Conservation (phyloP, 352 stramenopile genomes). For the Pythium oligandrum region DNA sequence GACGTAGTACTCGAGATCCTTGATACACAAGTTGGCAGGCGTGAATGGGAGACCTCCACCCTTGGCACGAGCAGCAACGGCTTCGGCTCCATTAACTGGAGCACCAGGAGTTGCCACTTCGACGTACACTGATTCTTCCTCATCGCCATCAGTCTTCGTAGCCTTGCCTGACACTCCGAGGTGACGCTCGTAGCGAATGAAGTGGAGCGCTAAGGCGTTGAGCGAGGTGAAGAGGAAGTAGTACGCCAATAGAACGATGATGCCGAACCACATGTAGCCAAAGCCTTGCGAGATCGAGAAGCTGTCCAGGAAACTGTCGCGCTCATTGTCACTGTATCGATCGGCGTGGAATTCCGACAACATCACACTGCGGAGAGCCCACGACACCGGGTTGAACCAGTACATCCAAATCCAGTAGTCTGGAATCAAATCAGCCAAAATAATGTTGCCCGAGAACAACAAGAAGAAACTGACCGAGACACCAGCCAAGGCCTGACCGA, state of each 20-base stretch:
- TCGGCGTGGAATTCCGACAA: conserved; percentile 54
- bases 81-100: not conserved
- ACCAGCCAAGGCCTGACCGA: conserved; percentile 35
- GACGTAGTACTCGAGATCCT: conserved; percentile 45
- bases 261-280: conserved; percentile 46
- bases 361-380: conserved; percentile 51
- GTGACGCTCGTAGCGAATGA: conserved; percentile 49
- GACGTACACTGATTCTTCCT: conserved; percentile 31
- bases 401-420: conserved; percentile 80
- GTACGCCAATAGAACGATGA: conserved; percentile 37
- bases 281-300: conserved; percentile 39
- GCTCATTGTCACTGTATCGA: conserved; percentile 20
- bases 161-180: conserved; percentile 31
- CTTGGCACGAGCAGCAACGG: conserved; percentile 9
- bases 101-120: conserved; percentile 26
- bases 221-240: conserved; percentile 51
- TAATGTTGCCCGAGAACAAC: conserved; percentile 72
- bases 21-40: conserved; percentile 36
- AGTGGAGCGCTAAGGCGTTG: conserved; percentile 41
- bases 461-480: conserved; percentile 63
- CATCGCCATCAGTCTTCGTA: conserved; percentile 21
- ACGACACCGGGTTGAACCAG: conserved; percentile 64
- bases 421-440: conserved; percentile 55
- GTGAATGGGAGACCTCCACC: conserved; percentile 30
- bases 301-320: conserved; percentile 16